These are phyloP conservation scores for Agarophyton chilense DNA, from an alignment of 23 red algal species.

Conservation along the genomic window DNA sequence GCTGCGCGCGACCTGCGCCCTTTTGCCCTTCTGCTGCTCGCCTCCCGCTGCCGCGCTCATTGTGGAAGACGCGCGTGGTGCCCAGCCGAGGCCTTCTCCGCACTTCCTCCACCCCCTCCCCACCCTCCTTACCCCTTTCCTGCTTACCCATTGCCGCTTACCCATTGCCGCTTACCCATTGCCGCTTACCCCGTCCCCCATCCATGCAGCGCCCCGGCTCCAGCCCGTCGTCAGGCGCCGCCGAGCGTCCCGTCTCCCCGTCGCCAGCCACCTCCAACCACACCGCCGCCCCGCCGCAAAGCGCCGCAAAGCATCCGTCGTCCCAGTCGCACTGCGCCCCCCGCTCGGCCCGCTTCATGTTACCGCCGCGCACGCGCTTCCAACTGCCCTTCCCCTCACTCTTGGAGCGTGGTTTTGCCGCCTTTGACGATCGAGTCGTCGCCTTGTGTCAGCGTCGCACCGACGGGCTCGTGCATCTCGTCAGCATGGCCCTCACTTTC, in stretches of 20 bases:
- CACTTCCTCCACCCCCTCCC: neutral
- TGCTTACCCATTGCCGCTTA: neutral
- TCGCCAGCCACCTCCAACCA: neutral
- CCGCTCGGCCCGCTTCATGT: neutral
- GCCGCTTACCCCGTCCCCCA: conserved; percentile 7
- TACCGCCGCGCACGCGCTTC: conserved; percentile 36
- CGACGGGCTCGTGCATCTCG: conserved; percentile 12
- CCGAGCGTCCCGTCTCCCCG: neutral
- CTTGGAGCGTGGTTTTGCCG: conserved; percentile 7
- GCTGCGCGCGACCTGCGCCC: no score
- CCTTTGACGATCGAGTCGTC: conserved; percentile 67
- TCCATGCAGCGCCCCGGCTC: neutral
- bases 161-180: neutral
- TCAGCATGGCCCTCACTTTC: conserved; percentile 60
- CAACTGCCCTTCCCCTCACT: conserved; percentile 41
- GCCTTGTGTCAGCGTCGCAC: conserved; percentile 53
- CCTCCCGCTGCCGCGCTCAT: neutral
- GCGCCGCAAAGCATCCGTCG: neutral
- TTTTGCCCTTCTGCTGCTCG: no score
- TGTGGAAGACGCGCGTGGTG: no score
- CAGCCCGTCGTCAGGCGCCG: neutral
- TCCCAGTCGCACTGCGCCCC: neutral
- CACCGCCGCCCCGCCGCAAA: neutral
- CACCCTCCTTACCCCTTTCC: neutral
- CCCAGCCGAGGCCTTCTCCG: no score